Base-by-base conservation (phyloP, 1,284 basidiomycete species). In the Fomitopsis betulina region DNA sequence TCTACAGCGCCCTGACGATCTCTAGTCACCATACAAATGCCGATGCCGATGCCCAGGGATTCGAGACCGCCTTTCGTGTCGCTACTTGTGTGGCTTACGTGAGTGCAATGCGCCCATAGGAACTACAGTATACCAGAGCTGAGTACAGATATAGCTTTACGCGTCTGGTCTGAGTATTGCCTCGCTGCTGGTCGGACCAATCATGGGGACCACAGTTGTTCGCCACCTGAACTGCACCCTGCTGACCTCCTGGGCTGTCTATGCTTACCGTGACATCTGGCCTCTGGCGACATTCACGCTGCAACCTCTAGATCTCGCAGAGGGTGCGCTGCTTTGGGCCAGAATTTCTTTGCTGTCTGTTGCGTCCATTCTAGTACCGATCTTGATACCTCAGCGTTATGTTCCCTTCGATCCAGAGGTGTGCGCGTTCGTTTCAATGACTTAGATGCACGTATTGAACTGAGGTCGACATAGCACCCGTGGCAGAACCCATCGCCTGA, bases 191-290 rank as follows among this genome's bases (percentile, higher is more conserved):
- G 49, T 61, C 4, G 56, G 42, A 12, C 43, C 60, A 1, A 47
- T 53, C 12, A 49, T 61, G n/a, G 62, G 61, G 23, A 56, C n/a
- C 19, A 56, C 63, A 5, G 56, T 49, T 8, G 58, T 62, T 1
- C 43, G 47, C 3, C 69, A 71, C 45, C 56, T 65, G 2, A 56
- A 54, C 5, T 27, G 63, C 10, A 55, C 67, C 10, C 52, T 65
- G 10, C 47, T 69, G 9, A 58, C 59, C 6, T 42, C 57, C 1
- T 66, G 64, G 63, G 50, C 35, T 6, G 57, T 68, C 2, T 88
- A 82, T 33, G 70, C 73, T 7, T 86, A 86, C 68, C 79, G 87
- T 19, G 86, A 90, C 68, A 56, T 89, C 21, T 84, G 79, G 70
- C 87, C 88, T 7, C 67, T 87, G 5, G 73, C 78, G 19, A 89